A percentile compares a stretch with the other conserved stretches of the same genome.
Evolutionary conservation across 768 basidiomycete species (phyloP).

Genomic region (Guyanaporus albipodus): DNA sequence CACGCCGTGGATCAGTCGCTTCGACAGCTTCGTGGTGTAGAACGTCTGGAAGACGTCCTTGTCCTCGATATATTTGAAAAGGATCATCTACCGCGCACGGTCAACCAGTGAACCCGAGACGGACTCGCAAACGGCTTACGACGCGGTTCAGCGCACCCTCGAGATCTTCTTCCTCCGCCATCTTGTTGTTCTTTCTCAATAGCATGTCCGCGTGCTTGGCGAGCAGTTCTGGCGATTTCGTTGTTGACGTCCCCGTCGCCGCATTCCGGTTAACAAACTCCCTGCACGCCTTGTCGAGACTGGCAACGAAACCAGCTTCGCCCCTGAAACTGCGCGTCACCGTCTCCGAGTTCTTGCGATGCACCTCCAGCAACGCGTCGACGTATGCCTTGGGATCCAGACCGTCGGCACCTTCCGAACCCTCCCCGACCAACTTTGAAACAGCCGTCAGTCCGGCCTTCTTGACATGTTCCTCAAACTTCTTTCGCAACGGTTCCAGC

Average conservation of each 20-base stretch:
- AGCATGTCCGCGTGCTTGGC: slow-evolving; percentile 90
- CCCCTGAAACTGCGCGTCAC: slow-evolving; percentile 87
- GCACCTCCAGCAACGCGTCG: slow-evolving; percentile 86
- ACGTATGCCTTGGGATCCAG: slow-evolving; percentile 94
- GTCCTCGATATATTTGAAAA: slow-evolving; percentile 98
- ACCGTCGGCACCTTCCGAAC: slow-evolving; percentile 49
- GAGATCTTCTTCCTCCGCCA: slow-evolving; percentile 86
- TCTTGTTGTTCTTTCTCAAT: slow-evolving; percentile 92
- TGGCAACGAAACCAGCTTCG: slow-evolving; percentile 90
- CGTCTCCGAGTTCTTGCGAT: slow-evolving; percentile 87
- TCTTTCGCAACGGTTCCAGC: slow-evolving; percentile 84
- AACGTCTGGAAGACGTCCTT: slow-evolving; percentile 99
- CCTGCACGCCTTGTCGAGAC: slow-evolving; percentile 90
- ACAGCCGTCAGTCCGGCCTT: slow-evolving; percentile 80
- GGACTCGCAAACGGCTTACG: slow-evolving; percentile 43
- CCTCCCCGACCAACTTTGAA: slow-evolving; percentile 59
- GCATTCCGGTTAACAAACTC: slow-evolving; percentile 94
- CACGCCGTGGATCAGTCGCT: slow-evolving; percentile 85
- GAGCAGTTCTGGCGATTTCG: slow-evolving; percentile 87
- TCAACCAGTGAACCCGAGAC: neutral
- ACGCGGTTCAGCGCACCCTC: slow-evolving; percentile 89
- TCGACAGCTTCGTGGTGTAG: slow-evolving; percentile 91
- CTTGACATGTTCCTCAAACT: slow-evolving; percentile 96
- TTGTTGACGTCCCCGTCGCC: slow-evolving; percentile 77
- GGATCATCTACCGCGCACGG: slow-evolving; percentile 65